Evolutionary conservation across 1,284 basidiomycete genomes (phyloP).

Genomic region (Heliocybe sulcata): DNA sequence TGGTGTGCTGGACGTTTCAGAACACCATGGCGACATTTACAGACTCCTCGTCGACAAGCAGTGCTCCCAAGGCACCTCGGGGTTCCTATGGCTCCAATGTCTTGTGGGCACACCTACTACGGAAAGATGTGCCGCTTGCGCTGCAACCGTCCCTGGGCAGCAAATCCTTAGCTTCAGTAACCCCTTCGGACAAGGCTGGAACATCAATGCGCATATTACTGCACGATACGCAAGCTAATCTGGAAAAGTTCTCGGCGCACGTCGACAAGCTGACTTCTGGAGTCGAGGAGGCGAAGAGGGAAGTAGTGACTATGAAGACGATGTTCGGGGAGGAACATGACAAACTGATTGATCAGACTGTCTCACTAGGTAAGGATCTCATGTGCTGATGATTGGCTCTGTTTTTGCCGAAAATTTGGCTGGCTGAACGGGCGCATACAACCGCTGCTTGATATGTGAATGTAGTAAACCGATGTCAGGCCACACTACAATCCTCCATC

Average conservation of each 20-base stretch:
- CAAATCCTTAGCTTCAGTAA: slow-evolving; percentile 24
- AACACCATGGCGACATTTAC: background rate
- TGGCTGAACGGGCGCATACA: slow-evolving; percentile 14
- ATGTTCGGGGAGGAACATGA: slow-evolving; percentile 23
- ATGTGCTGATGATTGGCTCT: background rate
- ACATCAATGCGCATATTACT: slow-evolving; percentile 62
- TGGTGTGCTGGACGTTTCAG: background rate
- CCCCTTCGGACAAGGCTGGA: slow-evolving; percentile 52
- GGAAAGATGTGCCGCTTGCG: slow-evolving; percentile 25
- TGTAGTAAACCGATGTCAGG: slow-evolving; percentile 54
- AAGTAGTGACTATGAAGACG: slow-evolving; percentile 19
- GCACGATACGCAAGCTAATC: slow-evolving; percentile 57
- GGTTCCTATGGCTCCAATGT: background rate
- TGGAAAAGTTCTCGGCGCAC: slow-evolving; percentile 50
- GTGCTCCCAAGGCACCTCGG: background rate
- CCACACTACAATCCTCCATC: slow-evolving; percentile 46
- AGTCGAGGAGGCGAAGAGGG: slow-evolving; percentile 20
- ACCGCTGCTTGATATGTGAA: slow-evolving; percentile 1
- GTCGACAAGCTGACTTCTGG: slow-evolving; percentile 28
- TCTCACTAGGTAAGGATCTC: slow-evolving; percentile 24
- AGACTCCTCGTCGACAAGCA: background rate
- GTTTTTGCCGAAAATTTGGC: background rate
- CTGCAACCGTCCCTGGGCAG: slow-evolving; percentile 3
- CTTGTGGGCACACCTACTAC: slow-evolving; percentile 44
- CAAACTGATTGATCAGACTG: slow-evolving; percentile 18